A percentile compares a stretch with the other conserved stretches of the same genome.
Evolutionary conservation across 2,329 filamentous ascomycete species (phyloP).

Genomic region (Chrysoporthe puriensis): DNA sequence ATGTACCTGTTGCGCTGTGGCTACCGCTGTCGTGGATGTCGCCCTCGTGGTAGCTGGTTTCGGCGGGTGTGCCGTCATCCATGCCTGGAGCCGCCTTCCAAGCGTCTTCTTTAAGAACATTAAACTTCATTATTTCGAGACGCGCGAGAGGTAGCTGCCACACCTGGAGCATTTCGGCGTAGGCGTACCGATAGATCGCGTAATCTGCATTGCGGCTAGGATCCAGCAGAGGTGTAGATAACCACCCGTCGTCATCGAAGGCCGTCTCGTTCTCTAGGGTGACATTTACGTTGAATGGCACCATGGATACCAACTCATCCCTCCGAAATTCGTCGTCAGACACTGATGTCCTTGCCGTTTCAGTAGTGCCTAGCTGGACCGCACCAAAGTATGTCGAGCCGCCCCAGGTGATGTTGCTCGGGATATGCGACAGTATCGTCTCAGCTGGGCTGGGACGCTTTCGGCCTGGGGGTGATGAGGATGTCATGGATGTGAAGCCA

Average conservation of each 20-base stretch:
- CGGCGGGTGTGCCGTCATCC: constrained; percentile 30
- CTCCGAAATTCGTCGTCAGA: constrained; percentile 57
- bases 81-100: constrained; percentile 27
- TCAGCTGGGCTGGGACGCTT: constrained; percentile 68
- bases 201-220: constrained; percentile 53
- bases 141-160: constrained; percentile 66
- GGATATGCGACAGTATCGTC: constrained; percentile 54
- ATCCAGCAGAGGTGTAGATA: constrained; percentile 62
- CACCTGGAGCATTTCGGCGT: constrained; percentile 70
- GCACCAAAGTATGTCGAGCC: constrained; percentile 48
- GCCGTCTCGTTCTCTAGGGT: constrained; percentile 64
- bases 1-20: constrained; percentile 40
- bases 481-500: constrained; percentile 44
- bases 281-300: constrained; percentile 57
- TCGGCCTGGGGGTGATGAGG: constrained; percentile 45
- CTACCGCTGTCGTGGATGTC: constrained; percentile 39
- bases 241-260: constrained; percentile 71
- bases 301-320: constrained; percentile 50
- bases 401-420: constrained; percentile 55
- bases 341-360: constrained; percentile 53
- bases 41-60: constrained; percentile 42
- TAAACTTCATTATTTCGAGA: constrained; percentile 72
- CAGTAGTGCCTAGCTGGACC: constrained; percentile 48
- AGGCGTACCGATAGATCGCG: constrained; percentile 65
- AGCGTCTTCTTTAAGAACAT: constrained; percentile 58